A percentile compares a stretch with the other conserved stretches of the same genome.
Conservation (phyloP, 1,284 basidiomycete genomes). For the Marasmius fiardii region DNA sequence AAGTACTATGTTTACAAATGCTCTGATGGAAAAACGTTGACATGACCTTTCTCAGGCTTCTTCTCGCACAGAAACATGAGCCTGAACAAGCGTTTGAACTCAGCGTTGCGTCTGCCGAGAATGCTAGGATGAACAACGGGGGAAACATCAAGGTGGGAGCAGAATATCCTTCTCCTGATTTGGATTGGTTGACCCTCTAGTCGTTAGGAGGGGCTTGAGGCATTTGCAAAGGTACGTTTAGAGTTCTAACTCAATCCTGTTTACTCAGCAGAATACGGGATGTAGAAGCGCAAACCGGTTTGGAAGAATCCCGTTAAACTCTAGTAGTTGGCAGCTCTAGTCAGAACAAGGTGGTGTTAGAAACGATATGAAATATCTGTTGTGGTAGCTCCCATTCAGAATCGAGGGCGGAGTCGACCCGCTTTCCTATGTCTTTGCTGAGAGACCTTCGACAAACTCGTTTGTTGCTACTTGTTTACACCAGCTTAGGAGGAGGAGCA, state of each 20-base stretch:
- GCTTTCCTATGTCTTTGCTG: too few relatives aligned
- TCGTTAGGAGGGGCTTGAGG: conserved; percentile 14
- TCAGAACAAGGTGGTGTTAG: too few relatives aligned
- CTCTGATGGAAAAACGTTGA: not conserved
- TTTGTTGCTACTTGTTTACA: too few relatives aligned
- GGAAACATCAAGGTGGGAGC: conserved; percentile 63
- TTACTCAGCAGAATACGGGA: not conserved
- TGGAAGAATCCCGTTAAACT: conserved; percentile 15
- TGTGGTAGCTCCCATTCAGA: too few relatives aligned
- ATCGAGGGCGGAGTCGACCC: too few relatives aligned
- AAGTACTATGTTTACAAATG: not conserved
- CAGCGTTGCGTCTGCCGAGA: conserved; percentile 49
- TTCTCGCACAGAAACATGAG: conserved; percentile 51
- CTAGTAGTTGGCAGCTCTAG: not conserved
- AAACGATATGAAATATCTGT: not conserved
- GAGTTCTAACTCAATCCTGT: not conserved
- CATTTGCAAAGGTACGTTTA: conserved; percentile 13
- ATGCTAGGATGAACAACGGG: conserved; percentile 57
- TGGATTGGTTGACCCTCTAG: conserved; percentile 19
- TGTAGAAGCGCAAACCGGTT: conserved; percentile 11
- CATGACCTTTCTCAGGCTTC: conserved; percentile 25
- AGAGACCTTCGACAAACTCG: too few relatives aligned
- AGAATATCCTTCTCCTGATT: conserved; percentile 20
- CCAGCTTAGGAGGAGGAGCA: too few relatives aligned
- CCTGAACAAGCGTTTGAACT: conserved; percentile 51